These are phyloP conservation scores for Cercospora sp. DNA, from an alignment of 2,329 filamentous ascomycete genomes.

Conservation along the genomic window DNA sequence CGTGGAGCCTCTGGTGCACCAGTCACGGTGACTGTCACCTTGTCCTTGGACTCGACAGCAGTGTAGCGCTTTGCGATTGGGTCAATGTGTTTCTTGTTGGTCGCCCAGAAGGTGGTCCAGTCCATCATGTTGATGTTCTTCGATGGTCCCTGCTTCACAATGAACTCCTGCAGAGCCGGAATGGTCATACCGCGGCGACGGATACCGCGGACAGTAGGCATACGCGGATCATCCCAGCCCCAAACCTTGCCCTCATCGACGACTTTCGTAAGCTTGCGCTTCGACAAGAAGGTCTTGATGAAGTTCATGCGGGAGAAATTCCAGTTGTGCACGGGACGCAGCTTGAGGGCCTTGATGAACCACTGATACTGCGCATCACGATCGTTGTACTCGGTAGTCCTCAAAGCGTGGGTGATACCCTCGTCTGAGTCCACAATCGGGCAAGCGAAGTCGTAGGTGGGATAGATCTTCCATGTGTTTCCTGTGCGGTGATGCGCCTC, in stretches of 20 bases:
- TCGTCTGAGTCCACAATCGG: constrained; percentile 78
- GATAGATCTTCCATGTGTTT: constrained; percentile 79
- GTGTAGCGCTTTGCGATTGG: constrained; percentile 51
- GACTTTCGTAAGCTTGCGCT: constrained; percentile 81
- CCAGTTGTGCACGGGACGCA: constrained; percentile 80
- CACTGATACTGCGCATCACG: constrained; percentile 84
- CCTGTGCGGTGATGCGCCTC: constrained; percentile 74
- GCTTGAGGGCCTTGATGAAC: constrained; percentile 72
- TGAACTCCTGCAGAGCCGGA: constrained; percentile 76
- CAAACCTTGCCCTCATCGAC: constrained; percentile 74
- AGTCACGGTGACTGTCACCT: constrained; percentile 52
- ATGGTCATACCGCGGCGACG: constrained; percentile 77
- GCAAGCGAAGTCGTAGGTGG: constrained; percentile 84
- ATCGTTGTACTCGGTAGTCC: constrained; percentile 85
- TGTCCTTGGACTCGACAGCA: constrained; percentile 65
- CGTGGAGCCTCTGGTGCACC: constrained; percentile 45
- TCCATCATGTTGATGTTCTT: constrained; percentile 83
- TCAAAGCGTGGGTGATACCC: constrained; percentile 78
- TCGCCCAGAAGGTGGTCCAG: constrained; percentile 66
- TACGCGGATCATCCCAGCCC: constrained; percentile 84
- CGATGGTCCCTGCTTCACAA: constrained; percentile 78
- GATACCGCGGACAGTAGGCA: constrained; percentile 81
- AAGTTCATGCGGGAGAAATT: constrained; percentile 85
- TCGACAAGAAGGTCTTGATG: constrained; percentile 76
- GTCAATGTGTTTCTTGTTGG: constrained; percentile 56